Evolutionary conservation across 140 eudicot species (phyloP).

Genomic region (Cichorium intybus): DNA sequence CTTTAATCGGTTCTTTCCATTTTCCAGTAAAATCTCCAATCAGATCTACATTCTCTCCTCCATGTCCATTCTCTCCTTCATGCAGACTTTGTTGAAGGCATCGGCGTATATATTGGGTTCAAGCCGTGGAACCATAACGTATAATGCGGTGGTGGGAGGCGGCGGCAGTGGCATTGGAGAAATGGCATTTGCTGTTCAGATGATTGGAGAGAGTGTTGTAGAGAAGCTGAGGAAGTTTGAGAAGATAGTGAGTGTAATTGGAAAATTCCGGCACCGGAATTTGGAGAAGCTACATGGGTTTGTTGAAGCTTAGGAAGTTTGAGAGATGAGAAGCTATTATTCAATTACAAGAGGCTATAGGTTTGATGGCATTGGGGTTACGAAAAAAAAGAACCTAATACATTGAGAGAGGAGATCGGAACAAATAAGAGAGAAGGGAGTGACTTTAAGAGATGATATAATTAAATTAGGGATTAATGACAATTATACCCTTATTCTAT

Average conservation of each 20-base stretch:
- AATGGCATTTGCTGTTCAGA: conserved; percentile 61
- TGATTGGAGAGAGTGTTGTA: conserved; percentile 57
- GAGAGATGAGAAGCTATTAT: conserved; percentile 84
- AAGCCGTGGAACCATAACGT: conserved; percentile 62
- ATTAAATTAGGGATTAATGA: too few species aligned
- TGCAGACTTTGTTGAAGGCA: conserved; percentile 64
- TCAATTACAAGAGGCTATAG: too few species aligned
- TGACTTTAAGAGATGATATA: too few species aligned
- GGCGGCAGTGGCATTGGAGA: conserved; percentile 44
- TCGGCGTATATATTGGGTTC: conserved; percentile 75
- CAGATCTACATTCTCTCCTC: conserved; percentile 90
- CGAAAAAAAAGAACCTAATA: too few species aligned
- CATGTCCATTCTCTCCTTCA: conserved; percentile 88
- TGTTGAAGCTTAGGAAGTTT: too few species aligned
- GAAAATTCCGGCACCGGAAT: conserved; percentile 65
- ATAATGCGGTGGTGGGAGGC: conserved; percentile 65
- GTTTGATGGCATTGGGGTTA: too few species aligned
- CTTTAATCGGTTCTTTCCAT: conserved; percentile 93
- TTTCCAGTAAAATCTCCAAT: conserved; percentile 94
- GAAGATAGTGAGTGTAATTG: conserved; percentile 44
- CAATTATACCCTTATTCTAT: too few species aligned
- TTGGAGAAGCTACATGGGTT: conserved; percentile 66
- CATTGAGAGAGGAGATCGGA: too few species aligned
- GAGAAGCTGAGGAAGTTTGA: conserved; percentile 61
- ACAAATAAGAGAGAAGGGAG: too few species aligned